These are phyloP conservation scores for Triangularia setosa DNA, from an alignment of 2,329 filamentous ascomycete species.

Conservation along the genomic window DNA sequence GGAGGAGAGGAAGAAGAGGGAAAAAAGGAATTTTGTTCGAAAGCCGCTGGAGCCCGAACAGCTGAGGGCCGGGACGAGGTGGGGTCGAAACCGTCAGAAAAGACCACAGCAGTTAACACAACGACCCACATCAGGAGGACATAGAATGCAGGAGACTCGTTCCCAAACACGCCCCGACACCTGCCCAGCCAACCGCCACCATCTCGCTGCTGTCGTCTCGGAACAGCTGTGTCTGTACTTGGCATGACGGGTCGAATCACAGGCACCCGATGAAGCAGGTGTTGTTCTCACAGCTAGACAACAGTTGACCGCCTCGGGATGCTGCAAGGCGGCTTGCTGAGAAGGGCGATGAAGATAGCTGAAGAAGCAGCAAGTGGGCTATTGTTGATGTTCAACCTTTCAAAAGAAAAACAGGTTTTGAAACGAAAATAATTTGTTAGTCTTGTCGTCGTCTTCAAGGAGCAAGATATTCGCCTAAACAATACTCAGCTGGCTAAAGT, in stretches of 20 bases:
- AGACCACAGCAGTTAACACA: conserved; percentile 4
- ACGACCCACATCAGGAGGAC: conserved; percentile 7
- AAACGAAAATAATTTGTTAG: background rate
- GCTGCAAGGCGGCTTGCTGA: too few species aligned
- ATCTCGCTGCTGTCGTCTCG: background rate
- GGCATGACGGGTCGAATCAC: background rate
- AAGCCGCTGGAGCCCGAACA: conserved; percentile 4
- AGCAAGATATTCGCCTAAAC: background rate
- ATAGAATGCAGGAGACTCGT: background rate
- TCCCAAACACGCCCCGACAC: background rate
- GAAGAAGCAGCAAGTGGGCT: background rate
- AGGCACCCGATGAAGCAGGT: background rate
- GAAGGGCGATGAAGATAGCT: too few species aligned
- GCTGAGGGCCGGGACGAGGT: conserved; percentile 2
- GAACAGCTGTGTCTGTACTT: background rate
- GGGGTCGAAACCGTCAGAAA: conserved; percentile 7
- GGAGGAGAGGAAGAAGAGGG: conserved; percentile 29
- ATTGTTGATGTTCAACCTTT: background rate
- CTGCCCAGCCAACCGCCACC: background rate
- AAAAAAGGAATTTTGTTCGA: conserved; percentile 20
- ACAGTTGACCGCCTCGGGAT: background rate
- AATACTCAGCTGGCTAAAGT: background rate
- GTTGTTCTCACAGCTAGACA: background rate
- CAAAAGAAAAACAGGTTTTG: too few species aligned
- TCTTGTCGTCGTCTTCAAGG: background rate